phyloP scores from a whole-genome alignment of 306 rosid species.

The Astragalus glycyphyllos region DNA sequence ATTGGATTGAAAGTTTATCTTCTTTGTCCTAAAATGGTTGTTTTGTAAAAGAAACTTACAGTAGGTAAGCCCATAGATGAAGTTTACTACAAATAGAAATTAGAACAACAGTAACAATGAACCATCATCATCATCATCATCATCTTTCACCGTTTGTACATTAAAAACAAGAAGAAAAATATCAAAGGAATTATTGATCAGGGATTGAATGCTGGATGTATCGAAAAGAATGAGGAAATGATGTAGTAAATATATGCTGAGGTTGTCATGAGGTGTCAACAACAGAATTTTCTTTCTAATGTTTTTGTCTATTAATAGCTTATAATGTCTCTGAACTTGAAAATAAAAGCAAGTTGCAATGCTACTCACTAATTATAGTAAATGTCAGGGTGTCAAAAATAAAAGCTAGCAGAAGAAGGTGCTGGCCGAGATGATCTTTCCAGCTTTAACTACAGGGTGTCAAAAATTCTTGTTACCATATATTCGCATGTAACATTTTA shows the following conservation, averaged over 20 bases:
- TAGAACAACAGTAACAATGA: slow-evolving; percentile 25
- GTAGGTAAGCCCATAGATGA: slow-evolving; percentile 14
- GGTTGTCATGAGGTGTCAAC: slow-evolving; percentile 47
- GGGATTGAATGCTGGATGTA: slow-evolving; percentile 14
- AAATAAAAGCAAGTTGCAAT: slow-evolving; percentile 41
- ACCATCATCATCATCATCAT: slow-evolving; percentile 1
- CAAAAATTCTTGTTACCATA: background rate
- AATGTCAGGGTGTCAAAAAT: slow-evolving; percentile 17
- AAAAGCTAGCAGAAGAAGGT: slow-evolving; percentile 2
- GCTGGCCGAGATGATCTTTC: slow-evolving; percentile 22
- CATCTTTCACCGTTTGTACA: background rate
- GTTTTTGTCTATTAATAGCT: slow-evolving; percentile 48
- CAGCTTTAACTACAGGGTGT: slow-evolving; percentile 18
- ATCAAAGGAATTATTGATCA: slow-evolving; percentile 13
- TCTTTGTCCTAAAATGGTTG: slow-evolving; percentile 31
- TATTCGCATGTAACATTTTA: background rate
- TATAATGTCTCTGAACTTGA: slow-evolving; percentile 29
- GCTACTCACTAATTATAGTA: slow-evolving; percentile 46
- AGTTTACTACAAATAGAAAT: slow-evolving; percentile 36
- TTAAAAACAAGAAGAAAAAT: slow-evolving; percentile 23
- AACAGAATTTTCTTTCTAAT: slow-evolving; percentile 37
- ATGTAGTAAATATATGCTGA: slow-evolving; percentile 25
- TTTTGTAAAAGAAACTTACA: slow-evolving; percentile 17
- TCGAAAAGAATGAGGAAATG: slow-evolving; percentile 21
- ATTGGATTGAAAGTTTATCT: slow-evolving; percentile 18